Evolutionary conservation across 2,329 filamentous ascomycete genomes (phyloP), one percentile per base, ranked within the genome.

Genomic region (Didymella sp.): DNA sequence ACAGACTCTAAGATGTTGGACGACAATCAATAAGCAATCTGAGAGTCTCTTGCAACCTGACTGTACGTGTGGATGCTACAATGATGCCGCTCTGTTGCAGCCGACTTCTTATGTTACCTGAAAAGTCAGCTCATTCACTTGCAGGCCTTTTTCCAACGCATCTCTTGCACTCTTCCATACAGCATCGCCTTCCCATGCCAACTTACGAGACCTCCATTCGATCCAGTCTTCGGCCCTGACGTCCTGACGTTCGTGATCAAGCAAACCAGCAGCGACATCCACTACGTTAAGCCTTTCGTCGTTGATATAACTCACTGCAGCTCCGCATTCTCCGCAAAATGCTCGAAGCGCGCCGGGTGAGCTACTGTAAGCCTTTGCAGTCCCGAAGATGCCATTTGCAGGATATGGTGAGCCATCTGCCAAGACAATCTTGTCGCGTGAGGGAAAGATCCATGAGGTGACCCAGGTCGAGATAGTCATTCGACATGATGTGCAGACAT

Each of bases 391-490:
- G 30, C 58, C 58, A 13, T 60, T 42, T 2, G 12, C 68, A 3
- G 82, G 74, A 57, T 80, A 81, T 43, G 73, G 66, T 19, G 68
- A 60, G 13, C 74, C 66, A 44, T 79, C 59, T 28, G 73, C 58
- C 24, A 84, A 77, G 1, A 75, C 71, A n/a, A 80, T 79, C 0
- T 87, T 79, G 78, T 0, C 86, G 90, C 76, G 66, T 89, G 91
- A 55, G 12, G 90, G 76, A 64, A 90, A 91, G 0, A 85, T 80
- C 88, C 88, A 91, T 0, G 82, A 77, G 63, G 88, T 83, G 43
- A 89, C 81, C 53, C 89, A 85, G 61, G 85, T 87, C 3, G 87
- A 87, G 1, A 84, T 81, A 0, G 76, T 73, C 3, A 86, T 76
- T 6, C 87, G 84, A 69, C 88, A 91, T 2, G 85, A 84, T 5